A percentile compares a stretch with the other conserved stretches of the same genome.
phyloP scores from a whole-genome alignment of 305 asterid genomes.

The Fraxinus greggii region DNA sequence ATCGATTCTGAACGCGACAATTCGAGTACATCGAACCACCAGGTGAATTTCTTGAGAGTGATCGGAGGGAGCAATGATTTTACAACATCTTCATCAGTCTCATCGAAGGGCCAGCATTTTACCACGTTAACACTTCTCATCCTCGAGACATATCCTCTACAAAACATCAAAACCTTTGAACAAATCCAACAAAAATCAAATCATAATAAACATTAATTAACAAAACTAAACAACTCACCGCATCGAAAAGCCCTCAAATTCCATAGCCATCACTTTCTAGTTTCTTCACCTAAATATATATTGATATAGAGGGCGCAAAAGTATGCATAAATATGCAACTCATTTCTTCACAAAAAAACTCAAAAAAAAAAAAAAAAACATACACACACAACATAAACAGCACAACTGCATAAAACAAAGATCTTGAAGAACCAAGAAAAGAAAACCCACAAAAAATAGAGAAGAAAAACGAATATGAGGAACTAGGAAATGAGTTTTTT shows the following conservation, averaged over 20 bases:
- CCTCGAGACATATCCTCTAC: conserved; percentile 60
- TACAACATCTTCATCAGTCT: conserved; percentile 31
- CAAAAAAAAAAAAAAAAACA: not conserved
- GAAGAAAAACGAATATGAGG: not conserved
- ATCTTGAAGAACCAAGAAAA: not conserved
- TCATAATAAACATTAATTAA: not conserved
- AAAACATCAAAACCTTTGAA: not conserved
- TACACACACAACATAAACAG: not conserved
- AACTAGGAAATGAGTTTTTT: conserved; percentile 4
- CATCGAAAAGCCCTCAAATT: conserved; percentile 58
- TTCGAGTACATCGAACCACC: conserved; percentile 63
- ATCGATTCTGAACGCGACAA: conserved; percentile 3
- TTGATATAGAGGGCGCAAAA: not conserved
- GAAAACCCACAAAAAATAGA: not conserved
- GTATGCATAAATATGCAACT: not conserved
- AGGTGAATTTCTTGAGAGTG: conserved; percentile 55
- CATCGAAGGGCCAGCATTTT: conserved; percentile 76
- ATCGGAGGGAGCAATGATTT: conserved; percentile 59
- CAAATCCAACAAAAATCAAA: not conserved
- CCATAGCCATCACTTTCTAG: conserved; percentile 25
- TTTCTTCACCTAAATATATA: conserved; percentile 25
- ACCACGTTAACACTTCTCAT: conserved; percentile 64
- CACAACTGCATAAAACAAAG: not conserved
- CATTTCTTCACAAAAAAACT: not conserved
- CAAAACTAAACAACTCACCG: conserved; percentile 44